Conservation (phyloP, 805 yeast genomes). For the Cyberlindnera amylophila region DNA sequence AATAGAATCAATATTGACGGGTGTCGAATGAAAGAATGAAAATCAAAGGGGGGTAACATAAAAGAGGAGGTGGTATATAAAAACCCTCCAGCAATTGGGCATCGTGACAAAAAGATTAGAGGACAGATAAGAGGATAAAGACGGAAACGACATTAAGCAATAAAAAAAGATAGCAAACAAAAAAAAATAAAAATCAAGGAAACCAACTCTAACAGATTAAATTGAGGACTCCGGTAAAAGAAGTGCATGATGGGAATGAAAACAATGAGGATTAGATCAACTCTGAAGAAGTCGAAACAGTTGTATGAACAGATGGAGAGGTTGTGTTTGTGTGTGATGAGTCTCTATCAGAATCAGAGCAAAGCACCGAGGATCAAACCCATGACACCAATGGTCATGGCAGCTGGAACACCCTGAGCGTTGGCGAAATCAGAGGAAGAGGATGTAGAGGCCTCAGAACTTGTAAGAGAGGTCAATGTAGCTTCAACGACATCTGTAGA, state of each 20-base stretch:
- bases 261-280: too few relatives aligned
- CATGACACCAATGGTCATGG: conserved; percentile 25
- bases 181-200: not conserved
- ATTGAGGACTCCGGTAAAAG: not conserved
- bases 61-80: conserved; percentile 2
- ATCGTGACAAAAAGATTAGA: not conserved
- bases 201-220: not conserved
- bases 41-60: not conserved
- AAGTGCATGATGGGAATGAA: too few relatives aligned
- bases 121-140: not conserved
- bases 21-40: not conserved
- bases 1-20: conserved; percentile 4
- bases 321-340: not conserved
- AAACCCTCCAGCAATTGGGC: not conserved
- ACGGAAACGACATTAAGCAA: not conserved
- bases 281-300: too few relatives aligned
- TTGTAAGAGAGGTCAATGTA: conserved; percentile 22
- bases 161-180: not conserved
- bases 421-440: conserved; percentile 33
- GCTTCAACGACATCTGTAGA: conserved; percentile 21
- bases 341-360: conserved; percentile 11
- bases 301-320: not conserved
- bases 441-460: conserved; percentile 26
- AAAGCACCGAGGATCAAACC: conserved; percentile 29
- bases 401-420: conserved; percentile 23